Conservation (phyloP, 2,329 filamentous ascomycete genomes). For the Aspergillus ibericus region DNA sequence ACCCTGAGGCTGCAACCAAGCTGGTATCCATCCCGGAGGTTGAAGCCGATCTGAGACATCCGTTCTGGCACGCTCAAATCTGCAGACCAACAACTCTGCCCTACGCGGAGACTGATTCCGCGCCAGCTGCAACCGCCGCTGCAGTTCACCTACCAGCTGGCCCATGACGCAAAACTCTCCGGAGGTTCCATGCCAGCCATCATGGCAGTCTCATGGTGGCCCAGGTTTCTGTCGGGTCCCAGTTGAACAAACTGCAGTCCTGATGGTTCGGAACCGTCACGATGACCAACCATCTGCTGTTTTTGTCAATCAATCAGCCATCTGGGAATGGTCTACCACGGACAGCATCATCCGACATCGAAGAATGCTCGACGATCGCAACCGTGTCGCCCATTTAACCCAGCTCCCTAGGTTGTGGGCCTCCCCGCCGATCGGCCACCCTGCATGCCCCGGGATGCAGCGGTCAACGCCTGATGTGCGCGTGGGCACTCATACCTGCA, state of each 20-base stretch:
- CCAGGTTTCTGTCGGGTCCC: slow-evolving; percentile 5
- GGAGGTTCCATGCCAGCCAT: slow-evolving; percentile 6
- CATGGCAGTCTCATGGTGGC: slow-evolving; percentile 7
- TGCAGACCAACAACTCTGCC: too few species aligned
- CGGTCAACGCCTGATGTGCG: slow-evolving; percentile 6
- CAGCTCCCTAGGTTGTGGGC: slow-evolving; percentile 7
- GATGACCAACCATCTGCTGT: slow-evolving; percentile 7
- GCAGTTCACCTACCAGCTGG: slow-evolving; percentile 11
- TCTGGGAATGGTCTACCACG: too few species aligned
- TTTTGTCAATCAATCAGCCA: background rate
- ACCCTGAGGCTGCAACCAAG: background rate
- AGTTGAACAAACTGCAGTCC: slow-evolving; percentile 2
- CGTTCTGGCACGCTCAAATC: slow-evolving; percentile 8
- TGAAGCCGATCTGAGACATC: background rate
- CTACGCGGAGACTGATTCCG: too few species aligned
- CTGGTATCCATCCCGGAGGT: too few species aligned
- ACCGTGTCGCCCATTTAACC: background rate
- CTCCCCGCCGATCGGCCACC: background rate
- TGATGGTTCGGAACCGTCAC: slow-evolving; percentile 11
- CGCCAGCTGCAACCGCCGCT: slow-evolving; percentile 10
- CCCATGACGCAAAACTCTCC: slow-evolving; percentile 6
- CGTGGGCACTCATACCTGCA: background rate
- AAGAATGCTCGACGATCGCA: background rate
- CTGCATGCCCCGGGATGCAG: background rate
- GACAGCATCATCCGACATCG: slow-evolving; percentile 6